Conservation (phyloP, 768 basidiomycete species). For the Floccularia luteovirens region DNA sequence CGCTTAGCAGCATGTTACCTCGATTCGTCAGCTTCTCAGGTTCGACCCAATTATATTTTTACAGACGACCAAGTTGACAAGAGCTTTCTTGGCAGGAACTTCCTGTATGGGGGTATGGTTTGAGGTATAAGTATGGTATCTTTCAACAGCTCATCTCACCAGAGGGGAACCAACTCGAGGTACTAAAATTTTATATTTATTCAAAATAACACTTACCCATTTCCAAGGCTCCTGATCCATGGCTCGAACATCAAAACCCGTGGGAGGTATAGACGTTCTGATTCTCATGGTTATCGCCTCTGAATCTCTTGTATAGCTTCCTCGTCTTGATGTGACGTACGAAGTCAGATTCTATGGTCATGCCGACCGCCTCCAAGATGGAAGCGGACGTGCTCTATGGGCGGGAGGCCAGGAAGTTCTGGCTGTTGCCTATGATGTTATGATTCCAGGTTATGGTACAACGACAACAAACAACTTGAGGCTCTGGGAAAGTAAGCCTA, state of each 20-base stretch:
- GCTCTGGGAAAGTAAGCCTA: slow-evolving; percentile 79
- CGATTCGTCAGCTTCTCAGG: slow-evolving; percentile 86
- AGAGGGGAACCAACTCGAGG: slow-evolving; percentile 78
- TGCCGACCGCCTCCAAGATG: slow-evolving; percentile 59
- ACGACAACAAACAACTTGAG: slow-evolving; percentile 87
- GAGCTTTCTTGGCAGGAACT: slow-evolving; percentile 65
- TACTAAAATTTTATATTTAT: too few species aligned
- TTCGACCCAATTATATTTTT: too few species aligned
- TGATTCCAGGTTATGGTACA: slow-evolving; percentile 84
- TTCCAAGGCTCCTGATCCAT: slow-evolving; percentile 91
- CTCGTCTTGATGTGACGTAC: slow-evolving; percentile 77
- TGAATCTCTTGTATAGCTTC: slow-evolving; percentile 29
- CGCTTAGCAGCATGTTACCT: slow-evolving; percentile 97
- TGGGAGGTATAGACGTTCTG: slow-evolving; percentile 48
- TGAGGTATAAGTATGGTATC: slow-evolving; percentile 92
- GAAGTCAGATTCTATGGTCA: slow-evolving; percentile 87
- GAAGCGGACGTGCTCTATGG: slow-evolving; percentile 60
- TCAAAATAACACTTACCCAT: too few species aligned
- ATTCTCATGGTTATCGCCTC: not conserved
- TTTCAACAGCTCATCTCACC: slow-evolving; percentile 91
- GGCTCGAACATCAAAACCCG: slow-evolving; percentile 83
- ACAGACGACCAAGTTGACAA: too few species aligned
- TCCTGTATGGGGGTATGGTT: slow-evolving; percentile 93
- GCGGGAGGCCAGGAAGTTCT: slow-evolving; percentile 90
- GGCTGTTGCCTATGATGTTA: slow-evolving; percentile 91